A percentile compares a stretch with the other conserved stretches of the same genome.
phyloP scores from a whole-genome alignment of 768 basidiomycete species.

The Xanthoconium purpureum region DNA sequence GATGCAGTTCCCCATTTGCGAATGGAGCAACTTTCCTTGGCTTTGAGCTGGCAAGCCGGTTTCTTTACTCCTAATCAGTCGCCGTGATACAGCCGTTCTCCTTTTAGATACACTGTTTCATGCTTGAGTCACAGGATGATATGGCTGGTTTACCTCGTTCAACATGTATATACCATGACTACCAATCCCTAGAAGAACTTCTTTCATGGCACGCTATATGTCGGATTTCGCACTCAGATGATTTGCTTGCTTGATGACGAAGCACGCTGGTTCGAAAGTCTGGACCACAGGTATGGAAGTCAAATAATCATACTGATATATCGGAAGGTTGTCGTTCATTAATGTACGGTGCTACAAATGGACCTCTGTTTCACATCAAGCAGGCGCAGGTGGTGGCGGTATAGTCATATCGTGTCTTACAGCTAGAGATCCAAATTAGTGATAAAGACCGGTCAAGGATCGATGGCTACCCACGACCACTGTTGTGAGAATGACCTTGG shows the following conservation, averaged over 20 bases:
- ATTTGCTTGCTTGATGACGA: background rate
- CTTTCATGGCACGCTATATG: background rate
- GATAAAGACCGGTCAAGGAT: background rate
- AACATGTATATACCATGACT: background rate
- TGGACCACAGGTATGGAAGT: background rate
- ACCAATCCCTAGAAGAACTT: background rate
- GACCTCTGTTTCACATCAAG: background rate
- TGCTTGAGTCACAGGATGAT: background rate
- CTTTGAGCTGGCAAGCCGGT: conserved; percentile 86
- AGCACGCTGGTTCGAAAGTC: background rate
- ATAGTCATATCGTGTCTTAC: background rate
- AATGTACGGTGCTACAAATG: background rate
- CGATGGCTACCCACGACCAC: background rate
- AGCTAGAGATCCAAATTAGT: background rate
- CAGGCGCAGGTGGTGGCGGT: background rate
- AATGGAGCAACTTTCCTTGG: conserved; percentile 97
- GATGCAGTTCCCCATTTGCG: conserved; percentile 82
- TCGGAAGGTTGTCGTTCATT: background rate
- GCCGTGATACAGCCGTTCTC: background rate
- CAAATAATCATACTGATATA: background rate
- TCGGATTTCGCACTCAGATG: background rate
- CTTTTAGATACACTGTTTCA: background rate
- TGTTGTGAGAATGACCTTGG: background rate
- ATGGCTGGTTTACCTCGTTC: background rate
- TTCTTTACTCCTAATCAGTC: conserved; percentile 44